A percentile compares a stretch with the other conserved stretches of the same genome.
These are phyloP conservation scores for Geotrichum siamense DNA, from an alignment of 1,139 yeast genomes.

Conservation along the genomic window DNA sequence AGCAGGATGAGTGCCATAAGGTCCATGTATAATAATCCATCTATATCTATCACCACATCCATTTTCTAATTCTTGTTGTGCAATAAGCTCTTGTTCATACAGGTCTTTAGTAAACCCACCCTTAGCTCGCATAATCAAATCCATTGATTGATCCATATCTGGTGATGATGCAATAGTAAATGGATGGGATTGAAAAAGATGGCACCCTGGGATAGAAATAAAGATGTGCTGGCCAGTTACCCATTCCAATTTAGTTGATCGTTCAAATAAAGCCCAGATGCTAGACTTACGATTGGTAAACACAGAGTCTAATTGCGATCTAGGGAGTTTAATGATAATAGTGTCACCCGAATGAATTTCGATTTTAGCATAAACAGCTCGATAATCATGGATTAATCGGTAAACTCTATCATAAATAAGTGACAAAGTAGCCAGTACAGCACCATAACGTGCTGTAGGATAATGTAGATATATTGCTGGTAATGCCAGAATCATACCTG, in stretches of 20 bases:
- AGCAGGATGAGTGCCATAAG: slow-evolving; percentile 23
- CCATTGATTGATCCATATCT: slow-evolving; percentile 21
- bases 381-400: slow-evolving; percentile 22
- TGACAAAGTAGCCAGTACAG: slow-evolving; percentile 22
- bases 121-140: slow-evolving; percentile 26
- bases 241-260: slow-evolving; percentile 22
- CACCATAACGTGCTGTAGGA: slow-evolving; percentile 26
- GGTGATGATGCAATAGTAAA: slow-evolving; percentile 27
- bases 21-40: slow-evolving; percentile 29
- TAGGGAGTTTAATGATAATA: slow-evolving; percentile 23
- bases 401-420: slow-evolving; percentile 25
- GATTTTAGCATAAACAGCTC: slow-evolving; percentile 22
- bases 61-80: background rate
- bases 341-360: slow-evolving; percentile 25
- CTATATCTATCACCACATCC: slow-evolving; percentile 6
- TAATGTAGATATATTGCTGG: slow-evolving; percentile 27
- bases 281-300: background rate
- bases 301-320: slow-evolving; percentile 2
- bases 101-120: slow-evolving; percentile 26
- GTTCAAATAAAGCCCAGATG: slow-evolving; percentile 3
- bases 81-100: slow-evolving; percentile 15
- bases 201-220: slow-evolving; percentile 25
- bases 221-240: slow-evolving; percentile 28
- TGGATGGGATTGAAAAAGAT: slow-evolving; percentile 24
- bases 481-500: slow-evolving; percentile 24